Evolutionary conservation across 495 filamentous ascomycete genomes (phyloP), one percentile per base, ranked within the genome.

Genomic region (Margaritispora aquatica): DNA sequence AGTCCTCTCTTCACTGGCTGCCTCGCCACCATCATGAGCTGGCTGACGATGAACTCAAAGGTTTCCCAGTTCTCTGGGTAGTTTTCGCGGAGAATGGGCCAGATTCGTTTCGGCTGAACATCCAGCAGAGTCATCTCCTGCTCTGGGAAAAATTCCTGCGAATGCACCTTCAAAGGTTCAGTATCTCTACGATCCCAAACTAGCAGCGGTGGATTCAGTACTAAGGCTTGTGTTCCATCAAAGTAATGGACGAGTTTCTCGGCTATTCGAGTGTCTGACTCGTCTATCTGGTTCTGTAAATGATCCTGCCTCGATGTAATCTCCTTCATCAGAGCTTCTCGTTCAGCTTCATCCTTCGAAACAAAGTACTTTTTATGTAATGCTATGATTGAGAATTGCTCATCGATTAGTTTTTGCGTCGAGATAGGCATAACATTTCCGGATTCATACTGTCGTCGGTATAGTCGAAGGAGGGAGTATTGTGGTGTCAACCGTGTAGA

Each of bases 81-180:
- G 31, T 63, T 55, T 17, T 60, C 34, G 34, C 47, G 55, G 17
- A 69, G 49, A 20, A 63, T 38, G 2, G 62, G 59, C 62, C 59
- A 67, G 11, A 58, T 17, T n/a, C 57, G 8, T 15, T 56, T 54
- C 2, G 67, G 67, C 13, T 67, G 56, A 55, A 69, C 53, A 47
- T 69, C 67, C 19, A 69, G 50, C 7, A 69, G 46, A 49, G 29
- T 36, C 62, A 69, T 63, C 24, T 50, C 24, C 15, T 57, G 54
- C 26, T 48, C 8, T 1, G 64, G 67, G 26, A 22, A 55, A 38
- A 63, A 69, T 26, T 67, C 62, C 1, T 60, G n/a, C 1, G 27
- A 1, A 21, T 57, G n/a, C 2, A 60, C 60, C 51, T 46, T 46
- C 19, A 69, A 27, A 4, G 67, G 67, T 50, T 69, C 67, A 17